phyloP scores from a whole-genome alignment of 352 stramenopile species.

The Phytophthora kernoviae region DNA sequence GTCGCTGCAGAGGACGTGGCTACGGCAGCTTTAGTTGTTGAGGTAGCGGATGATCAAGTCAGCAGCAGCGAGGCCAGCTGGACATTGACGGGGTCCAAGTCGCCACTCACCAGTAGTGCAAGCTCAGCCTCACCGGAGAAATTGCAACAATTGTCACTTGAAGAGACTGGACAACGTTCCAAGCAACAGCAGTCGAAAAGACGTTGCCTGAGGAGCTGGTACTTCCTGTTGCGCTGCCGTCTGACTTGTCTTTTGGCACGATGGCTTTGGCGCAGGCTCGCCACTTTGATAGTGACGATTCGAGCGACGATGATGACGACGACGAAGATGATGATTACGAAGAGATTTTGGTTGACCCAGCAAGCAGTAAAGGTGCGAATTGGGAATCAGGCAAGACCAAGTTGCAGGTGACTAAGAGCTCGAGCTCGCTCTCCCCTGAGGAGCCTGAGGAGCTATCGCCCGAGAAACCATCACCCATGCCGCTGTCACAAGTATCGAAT shows the following conservation, averaged over 20 bases:
- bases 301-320: conserved; percentile 28
- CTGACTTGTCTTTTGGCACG: conserved; percentile 25
- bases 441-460: conserved; percentile 9
- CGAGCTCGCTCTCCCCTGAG: conserved; percentile 5
- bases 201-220: background rate
- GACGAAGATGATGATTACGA: conserved; percentile 15
- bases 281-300: conserved; percentile 39
- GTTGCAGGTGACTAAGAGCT: background rate
- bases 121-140: conserved; percentile 21
- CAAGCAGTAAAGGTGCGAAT: conserved; percentile 4
- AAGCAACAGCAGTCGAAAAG: background rate
- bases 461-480: conserved; percentile 5
- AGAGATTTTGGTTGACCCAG: conserved; percentile 1
- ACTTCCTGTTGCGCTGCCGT: conserved; percentile 3
- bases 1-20: conserved; percentile 2
- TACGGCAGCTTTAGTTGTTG: conserved; percentile 1
- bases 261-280: conserved; percentile 30
- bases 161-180: background rate
- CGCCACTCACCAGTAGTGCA: conserved; percentile 16
- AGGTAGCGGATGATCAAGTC: conserved; percentile 14
- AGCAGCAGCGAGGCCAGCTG: conserved; percentile 23
- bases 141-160: background rate
- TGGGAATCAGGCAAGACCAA: conserved; percentile 6
- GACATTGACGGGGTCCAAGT: conserved; percentile 21
- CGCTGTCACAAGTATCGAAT: conserved; percentile 23